Percentiles rank a stretch among this genome's conserved stretches.
Evolutionary conservation across 495 filamentous ascomycete genomes (phyloP).

Genomic region (Aspergillus panamensis): DNA sequence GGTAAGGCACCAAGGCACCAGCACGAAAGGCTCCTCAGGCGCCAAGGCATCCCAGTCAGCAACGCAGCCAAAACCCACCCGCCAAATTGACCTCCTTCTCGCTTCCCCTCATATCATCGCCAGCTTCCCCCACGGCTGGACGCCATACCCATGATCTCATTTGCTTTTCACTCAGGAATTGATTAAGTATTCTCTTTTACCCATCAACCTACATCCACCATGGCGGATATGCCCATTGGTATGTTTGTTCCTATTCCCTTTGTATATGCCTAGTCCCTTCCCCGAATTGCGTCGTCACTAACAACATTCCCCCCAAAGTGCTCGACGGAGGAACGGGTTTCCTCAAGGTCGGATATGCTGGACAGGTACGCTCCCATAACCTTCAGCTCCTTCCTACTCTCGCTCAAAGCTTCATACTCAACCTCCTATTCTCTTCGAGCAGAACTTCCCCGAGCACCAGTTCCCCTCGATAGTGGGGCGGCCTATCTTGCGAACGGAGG

Average conservation of each 20-base stretch:
- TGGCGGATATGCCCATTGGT: slow-evolving; percentile 75
- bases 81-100: slow-evolving; percentile 9
- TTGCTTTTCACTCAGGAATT: slow-evolving; percentile 26
- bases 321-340: slow-evolving; percentile 99
- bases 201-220: slow-evolving; percentile 32
- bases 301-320: slow-evolving; percentile 52
- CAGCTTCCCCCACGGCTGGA: slow-evolving; percentile 15
- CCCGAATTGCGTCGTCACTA: slow-evolving; percentile 18
- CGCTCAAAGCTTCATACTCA: slow-evolving; percentile 14
- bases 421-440: slow-evolving; percentile 8
- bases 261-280: slow-evolving; percentile 10
- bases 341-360: slow-evolving; percentile 98
- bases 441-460: slow-evolving; percentile 99
- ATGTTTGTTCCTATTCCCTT: slow-evolving; percentile 25
- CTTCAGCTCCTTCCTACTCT: slow-evolving; percentile 23
- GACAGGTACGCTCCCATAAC: slow-evolving; percentile 50
- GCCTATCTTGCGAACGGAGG: slow-evolving; percentile 94
- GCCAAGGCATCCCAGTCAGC: slow-evolving; percentile 16
- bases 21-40: slow-evolving; percentile 9
- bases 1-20: background rate
- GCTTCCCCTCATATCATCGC: slow-evolving; percentile 14
- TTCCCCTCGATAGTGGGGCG: slow-evolving; percentile 98
- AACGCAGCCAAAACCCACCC: slow-evolving; percentile 11
- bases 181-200: slow-evolving; percentile 11
- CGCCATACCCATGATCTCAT: slow-evolving; percentile 17